A percentile compares a stretch with the other conserved stretches of the same genome.
These are phyloP conservation scores for Gaertneriomyces sp. DNA, from an alignment of 192 early-diverging fungal genomes.

Conservation along the genomic window DNA sequence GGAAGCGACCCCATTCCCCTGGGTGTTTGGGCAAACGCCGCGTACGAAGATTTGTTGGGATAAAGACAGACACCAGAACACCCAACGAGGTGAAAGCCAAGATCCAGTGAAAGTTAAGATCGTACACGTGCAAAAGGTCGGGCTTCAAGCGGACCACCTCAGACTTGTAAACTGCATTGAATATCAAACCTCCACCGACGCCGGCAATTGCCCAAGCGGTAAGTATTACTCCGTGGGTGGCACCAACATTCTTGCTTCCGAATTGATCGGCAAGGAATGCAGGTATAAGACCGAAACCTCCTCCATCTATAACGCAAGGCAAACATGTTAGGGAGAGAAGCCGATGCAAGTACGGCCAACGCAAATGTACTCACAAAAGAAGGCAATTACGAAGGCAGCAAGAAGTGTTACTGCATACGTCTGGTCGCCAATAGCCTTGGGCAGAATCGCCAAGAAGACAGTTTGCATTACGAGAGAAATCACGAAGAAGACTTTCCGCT, in stretches of 20 bases:
- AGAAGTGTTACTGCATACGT: slow-evolving; percentile 60
- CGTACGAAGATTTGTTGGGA: slow-evolving; percentile 61
- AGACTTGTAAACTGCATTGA: slow-evolving; percentile 56
- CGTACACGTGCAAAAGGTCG: slow-evolving; percentile 38
- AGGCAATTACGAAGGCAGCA: slow-evolving; percentile 59
- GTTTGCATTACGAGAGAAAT: slow-evolving; percentile 59
- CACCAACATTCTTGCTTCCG: slow-evolving; percentile 71
- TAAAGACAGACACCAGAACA: slow-evolving; percentile 52
- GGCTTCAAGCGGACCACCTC: slow-evolving; percentile 39
- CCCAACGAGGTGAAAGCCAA: slow-evolving; percentile 57
- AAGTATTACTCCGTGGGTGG: slow-evolving; percentile 71
- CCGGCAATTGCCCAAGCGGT: slow-evolving; percentile 73
- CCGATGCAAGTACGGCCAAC: too few species aligned
- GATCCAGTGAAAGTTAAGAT: slow-evolving; percentile 70
- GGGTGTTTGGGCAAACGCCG: slow-evolving; percentile 62
- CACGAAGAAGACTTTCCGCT: slow-evolving; percentile 67
- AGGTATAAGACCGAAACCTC: slow-evolving; percentile 72
- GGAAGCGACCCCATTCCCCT: slow-evolving; percentile 53
- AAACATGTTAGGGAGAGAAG: too few species aligned
- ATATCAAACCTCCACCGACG: slow-evolving; percentile 69
- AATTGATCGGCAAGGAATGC: slow-evolving; percentile 77
- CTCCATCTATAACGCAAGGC: slow-evolving; percentile 41
- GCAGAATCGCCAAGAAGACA: slow-evolving; percentile 55
- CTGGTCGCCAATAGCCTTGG: slow-evolving; percentile 49
- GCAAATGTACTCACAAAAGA: slow-evolving; percentile 38